Evolutionary conservation across 1,284 basidiomycete genomes (phyloP).

Genomic region (Butyriboletus appendiculatus): DNA sequence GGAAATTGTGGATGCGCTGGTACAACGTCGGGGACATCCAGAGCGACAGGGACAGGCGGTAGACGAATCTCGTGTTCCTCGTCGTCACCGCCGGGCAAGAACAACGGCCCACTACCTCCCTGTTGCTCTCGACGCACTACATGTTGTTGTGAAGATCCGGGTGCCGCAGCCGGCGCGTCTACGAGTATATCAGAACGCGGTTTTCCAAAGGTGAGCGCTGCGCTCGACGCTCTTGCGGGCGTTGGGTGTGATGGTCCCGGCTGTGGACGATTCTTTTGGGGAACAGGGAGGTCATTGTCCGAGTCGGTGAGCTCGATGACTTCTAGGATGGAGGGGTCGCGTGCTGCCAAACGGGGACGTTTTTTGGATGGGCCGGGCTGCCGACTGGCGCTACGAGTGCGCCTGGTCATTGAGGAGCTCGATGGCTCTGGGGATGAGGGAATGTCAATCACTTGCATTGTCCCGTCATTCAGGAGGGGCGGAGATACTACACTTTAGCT

Average conservation of each 20-base stretch:
- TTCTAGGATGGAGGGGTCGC: constrained; percentile 14
- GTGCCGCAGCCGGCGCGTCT: background rate
- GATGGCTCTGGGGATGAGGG: constrained; percentile 31
- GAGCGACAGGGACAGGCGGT: background rate
- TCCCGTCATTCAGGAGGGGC: background rate
- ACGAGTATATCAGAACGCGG: constrained; percentile 7
- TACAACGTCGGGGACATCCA: background rate
- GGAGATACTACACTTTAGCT: background rate
- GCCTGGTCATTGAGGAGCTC: constrained; percentile 6
- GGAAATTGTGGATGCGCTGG: background rate
- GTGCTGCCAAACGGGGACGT: constrained; percentile 4
- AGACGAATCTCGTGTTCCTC: background rate
- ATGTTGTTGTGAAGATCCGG: constrained; percentile 12
- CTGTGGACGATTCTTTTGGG: background rate
- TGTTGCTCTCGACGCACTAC: background rate
- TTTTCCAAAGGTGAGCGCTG: constrained; percentile 7
- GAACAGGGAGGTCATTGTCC: constrained; percentile 17
- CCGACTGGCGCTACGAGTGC: constrained; percentile 18
- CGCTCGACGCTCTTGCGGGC: background rate
- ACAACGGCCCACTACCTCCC: constrained; percentile 13
- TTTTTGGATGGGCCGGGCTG: constrained; percentile 23
- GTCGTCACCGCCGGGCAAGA: constrained; percentile 22
- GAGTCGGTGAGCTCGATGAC: constrained; percentile 34
- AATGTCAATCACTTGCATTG: constrained; percentile 28
- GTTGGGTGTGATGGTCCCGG: constrained; percentile 6